phyloP scores from a whole-genome alignment of 2,329 filamentous ascomycete species.

The Colletotrichum sp. region DNA sequence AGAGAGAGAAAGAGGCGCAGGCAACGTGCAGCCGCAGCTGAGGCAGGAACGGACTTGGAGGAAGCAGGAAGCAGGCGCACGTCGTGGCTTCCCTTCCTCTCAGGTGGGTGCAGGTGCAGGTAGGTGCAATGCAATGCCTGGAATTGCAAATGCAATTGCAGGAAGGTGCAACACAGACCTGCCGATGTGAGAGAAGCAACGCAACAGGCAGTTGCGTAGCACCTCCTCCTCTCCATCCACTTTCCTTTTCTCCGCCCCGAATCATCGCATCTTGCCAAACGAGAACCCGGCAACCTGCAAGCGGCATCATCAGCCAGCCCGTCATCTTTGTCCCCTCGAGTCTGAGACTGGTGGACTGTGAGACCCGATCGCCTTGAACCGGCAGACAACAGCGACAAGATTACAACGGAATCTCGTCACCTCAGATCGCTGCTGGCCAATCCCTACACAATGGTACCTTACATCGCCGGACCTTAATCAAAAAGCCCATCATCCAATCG shows the following conservation, averaged over 20 bases:
- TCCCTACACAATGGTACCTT: constrained; percentile 7
- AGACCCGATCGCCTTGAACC: not conserved
- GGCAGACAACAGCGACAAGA: not conserved
- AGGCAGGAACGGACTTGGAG: not conserved
- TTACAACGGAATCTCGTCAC: constrained; percentile 1
- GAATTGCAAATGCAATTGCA: not conserved
- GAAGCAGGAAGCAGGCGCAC: not conserved
- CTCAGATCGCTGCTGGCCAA: not conserved
- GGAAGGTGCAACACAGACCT: not conserved
- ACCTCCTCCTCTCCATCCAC: not conserved
- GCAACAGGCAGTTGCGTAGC: not conserved
- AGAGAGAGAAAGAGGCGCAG: not conserved
- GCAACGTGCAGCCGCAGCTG: not conserved
- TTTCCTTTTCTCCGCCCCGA: not conserved
- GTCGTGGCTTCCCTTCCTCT: not conserved
- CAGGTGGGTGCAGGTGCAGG: not conserved
- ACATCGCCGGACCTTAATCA: constrained; percentile 15
- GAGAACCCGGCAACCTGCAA: not conserved
- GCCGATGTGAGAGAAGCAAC: not conserved
- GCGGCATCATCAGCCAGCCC: not conserved
- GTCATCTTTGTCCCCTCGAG: not conserved
- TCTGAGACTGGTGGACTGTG: not conserved
- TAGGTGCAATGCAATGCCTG: not conserved
- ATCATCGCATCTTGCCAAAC: not conserved
- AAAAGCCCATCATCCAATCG: constrained; percentile 7